A percentile compares a stretch with the other conserved stretches of the same genome.
Conservation (phyloP, 2,329 filamentous ascomycete genomes). For the Colletotrichum coccodes region DNA sequence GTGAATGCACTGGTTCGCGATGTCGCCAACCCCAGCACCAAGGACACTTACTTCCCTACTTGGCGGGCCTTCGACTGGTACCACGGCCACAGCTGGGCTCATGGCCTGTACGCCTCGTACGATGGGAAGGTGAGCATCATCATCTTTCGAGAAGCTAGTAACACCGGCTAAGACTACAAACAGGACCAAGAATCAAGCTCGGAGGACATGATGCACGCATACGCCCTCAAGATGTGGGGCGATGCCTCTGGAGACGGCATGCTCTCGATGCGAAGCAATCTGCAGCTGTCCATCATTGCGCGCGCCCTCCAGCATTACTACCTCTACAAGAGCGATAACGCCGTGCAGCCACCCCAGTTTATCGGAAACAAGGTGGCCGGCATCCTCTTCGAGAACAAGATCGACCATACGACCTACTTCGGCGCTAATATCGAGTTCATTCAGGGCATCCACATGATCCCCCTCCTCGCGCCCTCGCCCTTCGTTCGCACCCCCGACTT, state of each 20-base stretch:
- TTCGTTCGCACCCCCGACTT: constrained; percentile 76
- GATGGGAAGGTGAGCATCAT: constrained; percentile 71
- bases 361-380: constrained; percentile 79
- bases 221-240: constrained; percentile 96
- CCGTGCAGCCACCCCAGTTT: constrained; percentile 77
- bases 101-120: constrained; percentile 74
- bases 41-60: constrained; percentile 82
- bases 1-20: constrained; percentile 89
- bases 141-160: too few relatives aligned
- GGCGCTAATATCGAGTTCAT: constrained; percentile 78
- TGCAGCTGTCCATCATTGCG: constrained; percentile 84
- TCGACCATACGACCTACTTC: constrained; percentile 93
- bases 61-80: constrained; percentile 93
- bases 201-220: constrained; percentile 89
- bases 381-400: constrained; percentile 92
- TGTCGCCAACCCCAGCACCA: constrained; percentile 76
- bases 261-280: constrained; percentile 82
- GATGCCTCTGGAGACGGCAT: constrained; percentile 77
- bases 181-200: constrained; percentile 85
- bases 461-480: constrained; percentile 74
- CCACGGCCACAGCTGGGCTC: constrained; percentile 94
- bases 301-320: constrained; percentile 84
- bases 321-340: constrained; percentile 78
- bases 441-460: constrained; percentile 85
- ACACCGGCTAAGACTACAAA: not conserved